These are phyloP conservation scores for Nakaseomyces nivariensis DNA, from an alignment of 1,139 yeast species.

Conservation along the genomic window DNA sequence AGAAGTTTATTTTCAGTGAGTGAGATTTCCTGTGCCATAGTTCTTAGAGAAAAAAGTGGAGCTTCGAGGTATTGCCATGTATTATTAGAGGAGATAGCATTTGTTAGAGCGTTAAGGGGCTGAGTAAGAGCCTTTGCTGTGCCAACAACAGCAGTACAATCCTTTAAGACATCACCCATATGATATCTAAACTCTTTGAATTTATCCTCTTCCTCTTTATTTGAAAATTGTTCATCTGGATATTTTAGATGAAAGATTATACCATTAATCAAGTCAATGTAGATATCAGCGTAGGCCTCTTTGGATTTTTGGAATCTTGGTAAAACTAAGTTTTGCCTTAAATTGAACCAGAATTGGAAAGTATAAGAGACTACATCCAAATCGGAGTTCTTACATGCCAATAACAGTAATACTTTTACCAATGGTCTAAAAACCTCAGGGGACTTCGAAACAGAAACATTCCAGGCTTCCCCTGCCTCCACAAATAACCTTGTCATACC, in stretches of 20 bases:
- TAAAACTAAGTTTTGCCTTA: conserved; percentile 60
- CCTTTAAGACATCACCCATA: conserved; percentile 93
- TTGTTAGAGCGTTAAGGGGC: conserved; percentile 28
- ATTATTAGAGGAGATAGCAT: conserved; percentile 13
- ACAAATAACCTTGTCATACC: conserved; percentile 71
- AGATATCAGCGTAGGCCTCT: conserved; percentile 47
- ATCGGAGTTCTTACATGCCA: conserved; percentile 39
- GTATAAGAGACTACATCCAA: conserved; percentile 85
- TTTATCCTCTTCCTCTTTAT: conserved; percentile 74
- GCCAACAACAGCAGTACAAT: conserved; percentile 87
- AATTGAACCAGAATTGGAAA: conserved; percentile 82
- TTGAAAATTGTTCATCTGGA: conserved; percentile 42
- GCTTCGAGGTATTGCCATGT: conserved; percentile 88
- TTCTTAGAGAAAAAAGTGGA: conserved; percentile 77
- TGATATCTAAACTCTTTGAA: conserved; percentile 91
- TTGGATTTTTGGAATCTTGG: conserved; percentile 57
- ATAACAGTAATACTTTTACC: conserved; percentile 54
- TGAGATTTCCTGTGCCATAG: conserved; percentile 90
- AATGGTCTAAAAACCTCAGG: conserved; percentile 65
- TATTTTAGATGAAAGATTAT: conserved; percentile 67
- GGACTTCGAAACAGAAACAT: conserved; percentile 65
- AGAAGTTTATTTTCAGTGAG: conserved; percentile 54
- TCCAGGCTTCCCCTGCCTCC: conserved; percentile 96
- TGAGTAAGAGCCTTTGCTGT: conserved; percentile 51
- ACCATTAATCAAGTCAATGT: conserved; percentile 52